Evolutionary conservation across 176 grass and related monocot species (phyloP).

Genomic region (Thinopyrum elongatum): DNA sequence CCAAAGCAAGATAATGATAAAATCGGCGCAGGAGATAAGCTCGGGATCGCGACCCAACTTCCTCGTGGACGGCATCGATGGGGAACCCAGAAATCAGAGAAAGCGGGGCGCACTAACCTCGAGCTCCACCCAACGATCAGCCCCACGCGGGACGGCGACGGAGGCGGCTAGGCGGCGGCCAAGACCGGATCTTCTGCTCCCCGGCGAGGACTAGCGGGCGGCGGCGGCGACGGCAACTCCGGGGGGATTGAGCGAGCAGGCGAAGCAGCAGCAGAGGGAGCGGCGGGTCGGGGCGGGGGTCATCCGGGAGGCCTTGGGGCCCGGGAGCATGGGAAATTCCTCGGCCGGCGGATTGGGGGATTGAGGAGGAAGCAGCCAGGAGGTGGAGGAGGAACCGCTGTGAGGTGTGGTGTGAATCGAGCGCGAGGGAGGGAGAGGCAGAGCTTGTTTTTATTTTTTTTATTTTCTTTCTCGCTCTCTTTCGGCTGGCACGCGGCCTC

Average conservation of each 20-base stretch:
- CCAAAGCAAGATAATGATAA: background rate
- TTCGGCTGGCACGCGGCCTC: slow-evolving; percentile 7
- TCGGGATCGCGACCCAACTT: background rate
- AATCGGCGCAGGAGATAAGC: background rate
- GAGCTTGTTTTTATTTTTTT: background rate
- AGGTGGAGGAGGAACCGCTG: background rate
- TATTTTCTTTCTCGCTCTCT: background rate
- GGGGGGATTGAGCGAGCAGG: background rate
- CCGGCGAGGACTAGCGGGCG: background rate
- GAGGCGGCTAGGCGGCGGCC: background rate
- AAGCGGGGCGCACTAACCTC: background rate
- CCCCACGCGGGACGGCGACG: background rate
- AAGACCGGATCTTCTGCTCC: background rate
- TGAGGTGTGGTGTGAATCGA: background rate
- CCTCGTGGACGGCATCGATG: background rate
- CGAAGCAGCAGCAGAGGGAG: background rate
- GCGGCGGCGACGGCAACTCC: background rate
- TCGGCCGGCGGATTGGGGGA: background rate
- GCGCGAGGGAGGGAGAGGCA: background rate
- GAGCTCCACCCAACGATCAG: background rate
- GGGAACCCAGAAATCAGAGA: background rate
- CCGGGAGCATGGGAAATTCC: background rate
- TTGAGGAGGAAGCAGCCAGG: background rate
- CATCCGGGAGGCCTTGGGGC: background rate
- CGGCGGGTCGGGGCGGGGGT: background rate